Conservation (phyloP, 1,139 yeast species). For the Suhomyces yuchorum region DNA sequence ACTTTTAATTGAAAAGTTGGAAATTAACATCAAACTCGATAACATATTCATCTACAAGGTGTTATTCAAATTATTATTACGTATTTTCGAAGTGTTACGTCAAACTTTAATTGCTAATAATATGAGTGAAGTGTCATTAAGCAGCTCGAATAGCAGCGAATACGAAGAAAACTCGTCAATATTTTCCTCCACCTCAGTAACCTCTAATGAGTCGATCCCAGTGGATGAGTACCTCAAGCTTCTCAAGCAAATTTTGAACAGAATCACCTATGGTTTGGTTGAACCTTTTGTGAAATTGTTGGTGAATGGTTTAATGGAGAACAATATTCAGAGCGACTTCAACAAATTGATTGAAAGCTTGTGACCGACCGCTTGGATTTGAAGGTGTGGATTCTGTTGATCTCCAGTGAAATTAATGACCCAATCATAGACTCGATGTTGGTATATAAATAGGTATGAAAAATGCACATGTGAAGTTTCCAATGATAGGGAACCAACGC, state of each 20-base stretch:
- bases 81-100: slow-evolving; percentile 29
- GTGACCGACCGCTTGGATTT: slow-evolving; percentile 7
- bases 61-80: slow-evolving; percentile 34
- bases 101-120: slow-evolving; percentile 15
- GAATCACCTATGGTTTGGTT: slow-evolving; percentile 38
- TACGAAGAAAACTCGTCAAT: slow-evolving; percentile 19
- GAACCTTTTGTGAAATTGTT: slow-evolving; percentile 43
- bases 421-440: not conserved
- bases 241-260: slow-evolving; percentile 31
- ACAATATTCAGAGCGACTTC: slow-evolving; percentile 34
- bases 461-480: not conserved
- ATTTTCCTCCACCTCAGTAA: slow-evolving; percentile 42
- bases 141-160: slow-evolving; percentile 4
- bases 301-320: slow-evolving; percentile 35
- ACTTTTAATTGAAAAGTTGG: slow-evolving; percentile 47
- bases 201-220: slow-evolving; percentile 29
- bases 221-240: slow-evolving; percentile 39
- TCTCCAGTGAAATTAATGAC: not conserved
- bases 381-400: not conserved
- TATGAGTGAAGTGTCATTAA: slow-evolving; percentile 3
- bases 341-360: slow-evolving; percentile 31
- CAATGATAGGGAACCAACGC: no score
- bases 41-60: slow-evolving; percentile 43
- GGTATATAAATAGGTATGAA: not conserved
- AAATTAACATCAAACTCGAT: slow-evolving; percentile 47